phyloP scores from a whole-genome alignment of 2,329 filamentous ascomycete species.

The Cercospora sp. region DNA sequence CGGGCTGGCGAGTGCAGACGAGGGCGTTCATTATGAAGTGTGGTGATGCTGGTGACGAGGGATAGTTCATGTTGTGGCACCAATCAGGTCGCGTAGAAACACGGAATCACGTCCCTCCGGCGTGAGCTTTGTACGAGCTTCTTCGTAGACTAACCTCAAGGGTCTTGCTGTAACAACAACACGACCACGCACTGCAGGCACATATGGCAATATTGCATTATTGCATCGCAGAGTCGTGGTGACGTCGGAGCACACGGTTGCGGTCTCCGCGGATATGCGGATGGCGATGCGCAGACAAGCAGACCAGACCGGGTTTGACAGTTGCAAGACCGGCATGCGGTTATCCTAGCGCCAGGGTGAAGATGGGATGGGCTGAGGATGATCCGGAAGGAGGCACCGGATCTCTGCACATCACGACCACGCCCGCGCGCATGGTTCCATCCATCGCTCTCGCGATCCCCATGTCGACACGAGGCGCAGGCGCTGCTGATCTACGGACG shows the following conservation, averaged over 20 bases:
- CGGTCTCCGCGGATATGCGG: background rate
- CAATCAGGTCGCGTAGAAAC: background rate
- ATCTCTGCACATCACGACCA: background rate
- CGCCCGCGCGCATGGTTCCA: background rate
- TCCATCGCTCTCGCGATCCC: background rate
- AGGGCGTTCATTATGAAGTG: background rate
- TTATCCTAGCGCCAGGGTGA: background rate
- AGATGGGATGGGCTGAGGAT: background rate
- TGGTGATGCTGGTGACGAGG: background rate
- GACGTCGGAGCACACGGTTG: background rate
- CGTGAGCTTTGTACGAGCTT: background rate
- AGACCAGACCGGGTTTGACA: background rate
- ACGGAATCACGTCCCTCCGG: background rate
- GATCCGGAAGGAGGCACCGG: conserved; percentile 7
- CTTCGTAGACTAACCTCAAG: background rate
- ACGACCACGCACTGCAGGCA: background rate
- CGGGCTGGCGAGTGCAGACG: background rate
- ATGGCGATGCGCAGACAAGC: background rate
- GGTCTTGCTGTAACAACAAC: background rate
- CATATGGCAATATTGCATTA: background rate
- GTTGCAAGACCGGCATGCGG: conserved; percentile 8
- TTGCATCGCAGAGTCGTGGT: background rate
- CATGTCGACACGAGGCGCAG: background rate
- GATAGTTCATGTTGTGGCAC: background rate
- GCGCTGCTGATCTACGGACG: background rate